Conservation (phyloP, 257 asterid genomes). For the Capsicum pubescens region DNA sequence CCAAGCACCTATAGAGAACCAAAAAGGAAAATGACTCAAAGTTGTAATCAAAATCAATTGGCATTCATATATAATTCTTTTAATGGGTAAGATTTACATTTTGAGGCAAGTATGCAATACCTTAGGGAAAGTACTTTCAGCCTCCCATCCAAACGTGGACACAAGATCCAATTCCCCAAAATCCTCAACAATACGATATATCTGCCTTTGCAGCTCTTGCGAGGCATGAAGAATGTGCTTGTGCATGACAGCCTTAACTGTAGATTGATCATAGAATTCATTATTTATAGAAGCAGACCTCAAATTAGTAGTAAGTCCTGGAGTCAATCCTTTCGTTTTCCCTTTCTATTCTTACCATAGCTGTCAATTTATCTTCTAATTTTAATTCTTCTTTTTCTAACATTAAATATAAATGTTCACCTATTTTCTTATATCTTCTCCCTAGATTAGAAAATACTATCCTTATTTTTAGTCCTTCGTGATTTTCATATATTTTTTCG, state of each 20-base stretch:
- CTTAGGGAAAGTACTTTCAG: slow-evolving; percentile 68
- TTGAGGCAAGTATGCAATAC: slow-evolving; percentile 37
- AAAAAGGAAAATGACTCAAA: not conserved
- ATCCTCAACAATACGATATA: slow-evolving; percentile 37
- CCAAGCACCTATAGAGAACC: slow-evolving; percentile 66
- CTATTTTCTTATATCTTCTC: no score
- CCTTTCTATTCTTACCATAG: no score
- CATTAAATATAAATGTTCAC: no score
- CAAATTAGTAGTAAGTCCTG: slow-evolving; percentile 77
- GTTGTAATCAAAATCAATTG: no score
- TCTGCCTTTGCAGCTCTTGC: slow-evolving; percentile 62
- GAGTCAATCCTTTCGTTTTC: slow-evolving; percentile 63
- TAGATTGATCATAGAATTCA: slow-evolving; percentile 67
- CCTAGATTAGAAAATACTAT: no score
- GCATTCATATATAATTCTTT: not conserved
- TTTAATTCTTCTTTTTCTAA: no score
- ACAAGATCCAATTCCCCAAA: slow-evolving; percentile 30
- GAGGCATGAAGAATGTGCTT: slow-evolving; percentile 75
- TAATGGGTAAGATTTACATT: no score
- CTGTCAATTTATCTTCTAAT: no score
- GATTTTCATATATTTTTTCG: no score
- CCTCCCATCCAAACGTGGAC: slow-evolving; percentile 77
- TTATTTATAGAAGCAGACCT: slow-evolving; percentile 86
- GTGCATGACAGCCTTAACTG: slow-evolving; percentile 61
- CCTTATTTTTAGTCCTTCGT: no score